Conservation (phyloP, 2,329 filamentous ascomycete species). For the Paraphoma chrysanthemicola region DNA sequence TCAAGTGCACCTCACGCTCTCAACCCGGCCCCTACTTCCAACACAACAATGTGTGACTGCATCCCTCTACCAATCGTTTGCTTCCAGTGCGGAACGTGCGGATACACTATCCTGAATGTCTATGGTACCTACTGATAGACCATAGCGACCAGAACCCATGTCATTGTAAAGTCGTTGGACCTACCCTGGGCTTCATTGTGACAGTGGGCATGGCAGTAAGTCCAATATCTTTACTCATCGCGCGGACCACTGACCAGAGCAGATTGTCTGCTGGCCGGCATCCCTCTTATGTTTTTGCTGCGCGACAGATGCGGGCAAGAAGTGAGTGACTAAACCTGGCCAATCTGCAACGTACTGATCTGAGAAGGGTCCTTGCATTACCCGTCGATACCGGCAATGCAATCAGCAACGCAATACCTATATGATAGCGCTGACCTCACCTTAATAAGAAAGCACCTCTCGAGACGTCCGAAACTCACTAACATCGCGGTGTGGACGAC, state of each 20-base stretch:
- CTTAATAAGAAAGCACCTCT: no score
- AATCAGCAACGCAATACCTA: slow-evolving; percentile 57
- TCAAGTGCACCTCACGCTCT: no score
- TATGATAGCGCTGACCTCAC: slow-evolving; percentile 38
- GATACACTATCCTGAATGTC: not conserved
- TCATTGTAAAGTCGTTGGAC: slow-evolving; percentile 63
- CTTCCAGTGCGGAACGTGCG: slow-evolving; percentile 60
- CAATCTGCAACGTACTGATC: slow-evolving; percentile 19
- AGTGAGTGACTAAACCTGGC: slow-evolving; percentile 48
- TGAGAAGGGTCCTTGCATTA: slow-evolving; percentile 56
- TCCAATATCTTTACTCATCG: slow-evolving; percentile 9
- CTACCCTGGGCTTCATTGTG: slow-evolving; percentile 59
- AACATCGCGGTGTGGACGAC: no score
- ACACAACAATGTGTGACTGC: slow-evolving; percentile 35
- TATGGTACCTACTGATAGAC: slow-evolving; percentile 13
- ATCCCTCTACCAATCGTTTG: slow-evolving; percentile 60
- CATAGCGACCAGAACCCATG: slow-evolving; percentile 64
- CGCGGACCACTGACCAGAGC: slow-evolving; percentile 13
- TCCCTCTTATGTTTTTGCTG: slow-evolving; percentile 65
- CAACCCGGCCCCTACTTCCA: not conserved
- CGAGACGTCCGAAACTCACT: no score
- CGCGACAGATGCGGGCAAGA: slow-evolving; percentile 60
- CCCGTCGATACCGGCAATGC: slow-evolving; percentile 61
- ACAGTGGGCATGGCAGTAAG: slow-evolving; percentile 59
- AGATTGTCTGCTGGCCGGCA: slow-evolving; percentile 64